phyloP scores from a whole-genome alignment of 305 asterid genomes.

The Fraxinus dipetala region DNA sequence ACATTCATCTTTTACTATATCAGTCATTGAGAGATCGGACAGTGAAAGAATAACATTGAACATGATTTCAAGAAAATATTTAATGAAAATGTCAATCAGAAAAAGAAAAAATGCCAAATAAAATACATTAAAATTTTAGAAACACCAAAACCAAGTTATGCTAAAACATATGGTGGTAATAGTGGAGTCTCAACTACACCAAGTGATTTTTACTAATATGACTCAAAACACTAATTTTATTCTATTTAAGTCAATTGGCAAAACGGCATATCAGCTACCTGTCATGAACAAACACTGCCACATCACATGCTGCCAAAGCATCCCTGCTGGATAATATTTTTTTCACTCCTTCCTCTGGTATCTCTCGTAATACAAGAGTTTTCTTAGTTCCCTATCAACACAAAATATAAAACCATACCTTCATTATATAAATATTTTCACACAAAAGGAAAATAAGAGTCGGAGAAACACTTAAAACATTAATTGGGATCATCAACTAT shows the following conservation, averaged over 20 bases:
- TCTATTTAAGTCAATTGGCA: slow-evolving; percentile 8
- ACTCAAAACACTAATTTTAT: neutral
- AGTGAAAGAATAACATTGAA: neutral
- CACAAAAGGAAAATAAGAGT: slow-evolving; percentile 20
- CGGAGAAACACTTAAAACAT: neutral
- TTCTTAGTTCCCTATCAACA: slow-evolving; percentile 63
- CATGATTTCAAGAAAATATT: neutral
- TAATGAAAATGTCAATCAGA: neutral
- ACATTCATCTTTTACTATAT: neutral
- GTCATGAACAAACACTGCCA: slow-evolving; percentile 91
- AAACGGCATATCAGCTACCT: slow-evolving; percentile 43
- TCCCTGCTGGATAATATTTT: slow-evolving; percentile 64
- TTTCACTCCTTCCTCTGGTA: slow-evolving; percentile 69
- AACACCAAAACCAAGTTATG: neutral
- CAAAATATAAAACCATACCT: neutral
- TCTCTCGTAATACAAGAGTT: slow-evolving; percentile 82
- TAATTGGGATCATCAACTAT: slow-evolving; percentile 18
- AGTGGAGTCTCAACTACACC: neutral
- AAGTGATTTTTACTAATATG: neutral
- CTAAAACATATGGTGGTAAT: neutral
- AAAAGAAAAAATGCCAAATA: neutral
- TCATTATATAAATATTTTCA: slow-evolving; percentile 14
- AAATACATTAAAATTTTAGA: neutral
- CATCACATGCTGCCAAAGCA: slow-evolving; percentile 85
- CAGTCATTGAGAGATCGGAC: neutral